Evolutionary conservation across 768 basidiomycete genomes (phyloP).

Genomic region (Clitopilus hobsonii): DNA sequence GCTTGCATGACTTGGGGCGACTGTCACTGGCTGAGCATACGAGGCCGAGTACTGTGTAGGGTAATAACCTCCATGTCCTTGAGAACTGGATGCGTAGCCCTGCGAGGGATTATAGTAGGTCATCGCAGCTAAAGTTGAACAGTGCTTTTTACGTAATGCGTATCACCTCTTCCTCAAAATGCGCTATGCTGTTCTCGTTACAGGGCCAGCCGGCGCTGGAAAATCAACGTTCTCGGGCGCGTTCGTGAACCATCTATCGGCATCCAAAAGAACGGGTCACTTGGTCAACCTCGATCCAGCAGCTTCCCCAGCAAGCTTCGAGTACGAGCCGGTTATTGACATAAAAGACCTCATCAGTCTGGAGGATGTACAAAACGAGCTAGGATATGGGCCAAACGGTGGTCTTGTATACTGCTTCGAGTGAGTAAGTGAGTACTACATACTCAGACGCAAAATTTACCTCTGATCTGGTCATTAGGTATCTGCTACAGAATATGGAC

Average conservation of each 20-base stretch:
- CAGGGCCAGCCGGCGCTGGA: conserved; percentile 97
- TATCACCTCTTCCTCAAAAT: conserved; percentile 31
- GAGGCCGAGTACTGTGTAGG: conserved; percentile 9
- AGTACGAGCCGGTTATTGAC: conserved; percentile 89
- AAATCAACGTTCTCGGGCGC: conserved; percentile 92
- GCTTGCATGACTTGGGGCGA: neutral
- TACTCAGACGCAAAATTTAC: neutral
- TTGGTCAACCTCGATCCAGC: conserved; percentile 98
- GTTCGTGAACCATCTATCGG: conserved; percentile 83
- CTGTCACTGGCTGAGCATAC: conserved; percentile 2
- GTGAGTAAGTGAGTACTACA: conserved; percentile 63
- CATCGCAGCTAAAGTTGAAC: neutral
- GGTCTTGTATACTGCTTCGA: conserved; percentile 98
- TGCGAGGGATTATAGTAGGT: conserved; percentile 37
- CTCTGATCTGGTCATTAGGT: conserved; percentile 43
- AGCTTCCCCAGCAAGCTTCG: conserved; percentile 79
- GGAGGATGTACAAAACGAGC: conserved; percentile 94
- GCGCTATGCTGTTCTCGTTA: conserved; percentile 86
- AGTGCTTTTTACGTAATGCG: neutral
- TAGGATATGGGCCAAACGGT: conserved; percentile 95
- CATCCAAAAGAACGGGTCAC: conserved; percentile 80
- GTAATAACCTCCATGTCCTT: conserved; percentile 15
- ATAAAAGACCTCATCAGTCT: conserved; percentile 90
- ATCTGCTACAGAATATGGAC: conserved; percentile 94
- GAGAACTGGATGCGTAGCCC: conserved; percentile 26